phyloP scores from a whole-genome alignment of 768 basidiomycete species.

The Hebeloma cylindrosporum region DNA sequence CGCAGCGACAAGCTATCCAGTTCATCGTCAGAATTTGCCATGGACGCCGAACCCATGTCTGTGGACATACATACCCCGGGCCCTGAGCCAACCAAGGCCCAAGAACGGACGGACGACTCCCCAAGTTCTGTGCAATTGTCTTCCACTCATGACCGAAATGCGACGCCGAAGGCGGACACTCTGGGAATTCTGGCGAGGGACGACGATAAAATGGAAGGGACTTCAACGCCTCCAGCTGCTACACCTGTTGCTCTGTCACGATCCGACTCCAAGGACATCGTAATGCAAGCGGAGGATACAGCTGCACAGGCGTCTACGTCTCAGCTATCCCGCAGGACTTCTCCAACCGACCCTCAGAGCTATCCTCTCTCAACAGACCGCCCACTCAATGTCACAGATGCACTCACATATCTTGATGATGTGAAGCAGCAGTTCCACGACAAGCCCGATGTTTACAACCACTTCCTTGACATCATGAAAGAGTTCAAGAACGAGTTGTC shows the following conservation, averaged over 20 bases:
- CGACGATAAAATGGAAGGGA: no score
- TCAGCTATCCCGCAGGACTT: slow-evolving; percentile 22
- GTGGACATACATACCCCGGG: no score
- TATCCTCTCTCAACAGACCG: slow-evolving; percentile 42
- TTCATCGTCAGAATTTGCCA: no score
- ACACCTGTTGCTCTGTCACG: not conserved
- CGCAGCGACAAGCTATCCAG: no score
- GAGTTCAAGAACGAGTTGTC: slow-evolving; percentile 95
- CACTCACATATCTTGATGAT: slow-evolving; percentile 87
- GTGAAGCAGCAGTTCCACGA: slow-evolving; percentile 91
- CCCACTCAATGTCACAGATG: slow-evolving; percentile 93
- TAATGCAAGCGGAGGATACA: slow-evolving; percentile 4
- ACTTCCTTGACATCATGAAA: slow-evolving; percentile 97
- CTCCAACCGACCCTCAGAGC: slow-evolving; percentile 30
- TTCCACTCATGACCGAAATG: no score
- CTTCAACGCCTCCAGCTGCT: no score
- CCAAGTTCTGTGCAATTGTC: no score
- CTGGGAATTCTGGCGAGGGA: no score
- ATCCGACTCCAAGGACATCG: slow-evolving; percentile 10
- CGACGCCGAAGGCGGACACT: no score
- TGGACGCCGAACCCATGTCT: no score
- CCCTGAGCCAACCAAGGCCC: no score
- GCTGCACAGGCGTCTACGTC: slow-evolving; percentile 11
- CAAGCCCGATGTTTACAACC: slow-evolving; percentile 94
- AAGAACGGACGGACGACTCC: no score